phyloP scores from a whole-genome alignment of 2,329 filamentous ascomycete species.

The Alternaria sp. region DNA sequence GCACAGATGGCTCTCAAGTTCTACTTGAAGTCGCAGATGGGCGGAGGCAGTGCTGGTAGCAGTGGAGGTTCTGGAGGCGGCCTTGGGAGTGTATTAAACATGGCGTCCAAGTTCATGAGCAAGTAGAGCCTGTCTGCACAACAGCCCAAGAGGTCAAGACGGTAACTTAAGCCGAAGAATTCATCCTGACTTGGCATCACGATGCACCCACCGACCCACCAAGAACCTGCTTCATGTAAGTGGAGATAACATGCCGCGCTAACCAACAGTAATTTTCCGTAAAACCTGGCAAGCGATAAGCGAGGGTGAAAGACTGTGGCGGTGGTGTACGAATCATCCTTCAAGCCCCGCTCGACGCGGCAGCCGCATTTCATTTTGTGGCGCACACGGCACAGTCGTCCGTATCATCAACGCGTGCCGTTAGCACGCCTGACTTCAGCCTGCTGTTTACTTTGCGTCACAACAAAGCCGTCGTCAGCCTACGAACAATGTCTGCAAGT shows the following conservation, averaged over 20 bases:
- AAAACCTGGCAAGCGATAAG: not conserved
- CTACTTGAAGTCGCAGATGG: conserved; percentile 78
- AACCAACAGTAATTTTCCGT: not conserved
- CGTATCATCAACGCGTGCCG: not conserved
- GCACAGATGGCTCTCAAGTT: conserved; percentile 89
- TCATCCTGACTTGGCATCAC: not conserved
- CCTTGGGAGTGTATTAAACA: conserved; percentile 59
- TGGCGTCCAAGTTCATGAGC: conserved; percentile 67
- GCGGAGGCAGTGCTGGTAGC: conserved; percentile 51
- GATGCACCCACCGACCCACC: not conserved
- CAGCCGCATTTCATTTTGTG: conserved; percentile 1
- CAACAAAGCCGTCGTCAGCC: not conserved
- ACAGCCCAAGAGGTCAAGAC: not conserved
- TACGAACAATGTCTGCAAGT: not conserved
- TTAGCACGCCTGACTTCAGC: not conserved
- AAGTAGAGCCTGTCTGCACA: conserved; percentile 27
- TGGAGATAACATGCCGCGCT: not conserved
- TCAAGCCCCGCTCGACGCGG: not conserved
- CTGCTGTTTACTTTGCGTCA: not conserved
- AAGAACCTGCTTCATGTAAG: not conserved
- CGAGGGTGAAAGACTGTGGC: conserved; percentile 3
- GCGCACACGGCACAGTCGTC: conserved; percentile 2
- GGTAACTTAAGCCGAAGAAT: not conserved
- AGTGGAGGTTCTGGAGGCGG: conserved; percentile 50
- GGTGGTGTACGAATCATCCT: not conserved